phyloP scores from a whole-genome alignment of 257 asterid genomes.

The Verbascum thapsus region DNA sequence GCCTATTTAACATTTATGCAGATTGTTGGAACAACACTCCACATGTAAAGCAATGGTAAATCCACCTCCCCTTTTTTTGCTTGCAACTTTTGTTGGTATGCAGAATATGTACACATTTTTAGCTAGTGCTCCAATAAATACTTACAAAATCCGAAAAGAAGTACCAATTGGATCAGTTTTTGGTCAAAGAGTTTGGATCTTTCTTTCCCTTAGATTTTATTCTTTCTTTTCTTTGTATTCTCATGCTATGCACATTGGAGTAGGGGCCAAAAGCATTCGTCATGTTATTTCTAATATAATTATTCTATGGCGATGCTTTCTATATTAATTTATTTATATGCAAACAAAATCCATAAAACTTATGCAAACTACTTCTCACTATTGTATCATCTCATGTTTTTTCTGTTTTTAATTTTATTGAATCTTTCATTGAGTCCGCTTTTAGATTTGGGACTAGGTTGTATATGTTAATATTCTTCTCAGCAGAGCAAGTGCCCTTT shows the following conservation, averaged over 20 bases:
- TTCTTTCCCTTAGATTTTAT: not conserved
- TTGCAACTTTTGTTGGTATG: slow-evolving; percentile 20
- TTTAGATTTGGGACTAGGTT: too few relatives aligned
- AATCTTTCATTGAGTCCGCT: too few relatives aligned
- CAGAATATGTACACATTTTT: not conserved
- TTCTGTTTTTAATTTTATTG: too few relatives aligned
- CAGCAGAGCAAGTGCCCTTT: too few relatives aligned
- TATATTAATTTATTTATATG: too few relatives aligned
- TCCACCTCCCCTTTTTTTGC: slow-evolving; percentile 24
- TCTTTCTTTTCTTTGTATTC: not conserved
- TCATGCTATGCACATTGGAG: not conserved
- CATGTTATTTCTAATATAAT: not conserved
- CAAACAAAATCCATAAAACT: not conserved
- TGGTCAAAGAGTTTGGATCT: not conserved
- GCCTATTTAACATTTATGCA: slow-evolving; percentile 42
- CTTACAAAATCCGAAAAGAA: not conserved
- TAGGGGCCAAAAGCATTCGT: not conserved
- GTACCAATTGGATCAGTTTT: slow-evolving; percentile 9
- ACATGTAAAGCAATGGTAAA: slow-evolving; percentile 77
- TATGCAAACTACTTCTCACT: not conserved
- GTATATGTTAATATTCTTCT: too few relatives aligned
- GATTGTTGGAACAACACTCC: slow-evolving; percentile 92
- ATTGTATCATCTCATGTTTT: not conserved
- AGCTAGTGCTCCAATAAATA: slow-evolving; percentile 9
- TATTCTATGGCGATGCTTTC: not conserved